These are phyloP conservation scores for Trichoderma sp. DNA, from an alignment of 2,329 filamentous ascomycete genomes.

Conservation along the genomic window DNA sequence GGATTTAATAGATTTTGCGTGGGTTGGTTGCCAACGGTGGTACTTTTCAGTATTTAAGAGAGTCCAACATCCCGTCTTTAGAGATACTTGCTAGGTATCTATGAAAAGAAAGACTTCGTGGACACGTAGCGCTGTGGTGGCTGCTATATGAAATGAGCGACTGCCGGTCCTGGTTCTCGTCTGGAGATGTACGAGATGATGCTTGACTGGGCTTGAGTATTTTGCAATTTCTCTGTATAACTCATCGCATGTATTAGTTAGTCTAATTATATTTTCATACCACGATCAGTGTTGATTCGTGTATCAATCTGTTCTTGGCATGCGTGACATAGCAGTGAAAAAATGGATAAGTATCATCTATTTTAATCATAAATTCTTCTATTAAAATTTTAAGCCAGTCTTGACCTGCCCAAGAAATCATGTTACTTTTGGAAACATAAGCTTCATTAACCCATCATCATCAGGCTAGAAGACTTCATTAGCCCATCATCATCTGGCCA, in stretches of 20 bases:
- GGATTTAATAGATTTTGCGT: not conserved
- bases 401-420: not conserved
- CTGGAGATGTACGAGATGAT: not conserved
- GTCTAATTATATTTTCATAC: not conserved
- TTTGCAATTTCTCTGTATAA: not conserved
- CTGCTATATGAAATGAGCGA: not conserved
- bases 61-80: not conserved
- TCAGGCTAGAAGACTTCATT: not conserved
- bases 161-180: not conserved
- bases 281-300: not conserved
- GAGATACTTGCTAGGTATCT: not conserved
- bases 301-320: not conserved
- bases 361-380: not conserved
- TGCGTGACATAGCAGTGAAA: not conserved
- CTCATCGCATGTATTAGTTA: not conserved
- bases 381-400: not conserved
- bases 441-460: conserved; percentile 19
- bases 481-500: conserved; percentile 20
- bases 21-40: not conserved
- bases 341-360: not conserved
- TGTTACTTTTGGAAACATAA: not conserved
- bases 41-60: not conserved
- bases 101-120: not conserved
- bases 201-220: not conserved
- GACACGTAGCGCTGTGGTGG: not conserved